Percentiles rank a stretch among this genome's conserved stretches.
phyloP scores from a whole-genome alignment of 306 rosid species.

The Cicer arietinum region DNA sequence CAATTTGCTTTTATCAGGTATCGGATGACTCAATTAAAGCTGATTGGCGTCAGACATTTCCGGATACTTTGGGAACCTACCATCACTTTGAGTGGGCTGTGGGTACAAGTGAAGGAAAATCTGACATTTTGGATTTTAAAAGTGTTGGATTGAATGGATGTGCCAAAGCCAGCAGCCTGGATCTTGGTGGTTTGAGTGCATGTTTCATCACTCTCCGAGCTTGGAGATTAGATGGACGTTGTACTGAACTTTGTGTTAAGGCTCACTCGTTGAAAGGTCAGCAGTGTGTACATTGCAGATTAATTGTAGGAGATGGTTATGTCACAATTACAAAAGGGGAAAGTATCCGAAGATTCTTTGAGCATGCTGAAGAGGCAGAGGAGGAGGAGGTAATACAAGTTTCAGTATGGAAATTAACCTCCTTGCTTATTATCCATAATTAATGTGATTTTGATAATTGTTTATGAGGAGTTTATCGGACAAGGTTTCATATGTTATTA shows the following conservation, averaged over 20 bases:
- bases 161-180: conserved; percentile 78
- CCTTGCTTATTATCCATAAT: conserved; percentile 32
- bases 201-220: conserved; percentile 92
- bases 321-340: conserved; percentile 94
- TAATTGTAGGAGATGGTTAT: conserved; percentile 88
- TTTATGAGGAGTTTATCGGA: conserved; percentile 29
- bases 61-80: conserved; percentile 80
- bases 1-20: conserved; percentile 63
- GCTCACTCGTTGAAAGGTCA: conserved; percentile 95
- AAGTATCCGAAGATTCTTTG: conserved; percentile 88
- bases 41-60: conserved; percentile 91
- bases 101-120: conserved; percentile 96
- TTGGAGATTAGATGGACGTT: conserved; percentile 93
- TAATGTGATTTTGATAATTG: conserved; percentile 26
- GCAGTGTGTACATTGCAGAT: conserved; percentile 95
- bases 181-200: conserved; percentile 80
- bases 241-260: conserved; percentile 90
- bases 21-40: conserved; percentile 82
- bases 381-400: conserved; percentile 90
- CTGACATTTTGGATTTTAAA: conserved; percentile 90
- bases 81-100: conserved; percentile 99
- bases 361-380: conserved; percentile 99
- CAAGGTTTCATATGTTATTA: conserved; percentile 33
- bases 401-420: conserved; percentile 44
- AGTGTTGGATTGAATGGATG: conserved; percentile 89